phyloP scores from a whole-genome alignment of 371 early-diverging fungal species.

The Zancudomyces culisetae region DNA sequence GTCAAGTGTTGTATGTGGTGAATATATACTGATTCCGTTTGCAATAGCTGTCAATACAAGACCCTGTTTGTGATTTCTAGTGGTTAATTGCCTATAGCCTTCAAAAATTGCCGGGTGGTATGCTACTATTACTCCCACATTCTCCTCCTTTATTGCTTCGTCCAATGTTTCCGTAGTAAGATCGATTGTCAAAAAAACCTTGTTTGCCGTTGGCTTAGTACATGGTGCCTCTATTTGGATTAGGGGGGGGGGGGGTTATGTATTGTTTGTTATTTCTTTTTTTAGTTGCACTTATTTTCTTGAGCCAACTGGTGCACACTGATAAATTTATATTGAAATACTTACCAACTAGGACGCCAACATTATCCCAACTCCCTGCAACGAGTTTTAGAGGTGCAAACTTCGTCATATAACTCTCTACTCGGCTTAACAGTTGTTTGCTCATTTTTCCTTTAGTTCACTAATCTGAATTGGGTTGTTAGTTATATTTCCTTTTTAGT shows the following conservation, averaged over 20 bases:
- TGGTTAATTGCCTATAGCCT: conserved; percentile 59
- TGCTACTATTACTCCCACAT: conserved; percentile 72
- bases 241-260: no score
- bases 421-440: conserved; percentile 16
- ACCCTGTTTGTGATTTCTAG: conserved; percentile 51
- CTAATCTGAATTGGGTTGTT: no score
- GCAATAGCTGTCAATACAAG: conserved; percentile 69
- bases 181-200: conserved; percentile 91
- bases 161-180: conserved; percentile 70
- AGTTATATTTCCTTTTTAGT: no score
- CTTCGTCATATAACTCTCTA: conserved; percentile 39
- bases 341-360: conserved; percentile 69
- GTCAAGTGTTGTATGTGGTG: conserved; percentile 95
- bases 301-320: no score
- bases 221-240: conserved; percentile 53
- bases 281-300: no score
- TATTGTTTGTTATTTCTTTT: no score
- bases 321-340: no score
- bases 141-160: conserved; percentile 67
- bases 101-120: conserved; percentile 96
- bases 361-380: conserved; percentile 92
- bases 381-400: conserved; percentile 81
- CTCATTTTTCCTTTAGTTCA: no score
- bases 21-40: conserved; percentile 77
- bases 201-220: conserved; percentile 38